These are phyloP conservation scores for Stagonosporopsis rhizophila DNA, from an alignment of 2,329 filamentous ascomycete genomes.

Conservation along the genomic window DNA sequence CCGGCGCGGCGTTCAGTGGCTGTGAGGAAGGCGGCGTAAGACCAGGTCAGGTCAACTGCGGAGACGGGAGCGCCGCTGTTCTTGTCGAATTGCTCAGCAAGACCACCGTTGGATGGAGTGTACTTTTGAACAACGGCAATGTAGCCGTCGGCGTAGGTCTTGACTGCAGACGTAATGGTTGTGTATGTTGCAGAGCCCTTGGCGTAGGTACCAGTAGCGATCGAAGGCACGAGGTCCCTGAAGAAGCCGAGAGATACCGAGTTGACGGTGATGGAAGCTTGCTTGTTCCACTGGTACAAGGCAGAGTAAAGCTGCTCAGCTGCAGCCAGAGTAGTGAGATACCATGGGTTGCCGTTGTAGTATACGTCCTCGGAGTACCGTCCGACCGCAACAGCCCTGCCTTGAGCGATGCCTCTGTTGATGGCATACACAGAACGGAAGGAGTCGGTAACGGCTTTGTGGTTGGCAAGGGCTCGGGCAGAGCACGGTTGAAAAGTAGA, in stretches of 20 bases:
- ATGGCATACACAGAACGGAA: slow-evolving; percentile 75
- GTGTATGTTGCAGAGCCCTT: slow-evolving; percentile 63
- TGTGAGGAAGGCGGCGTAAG: slow-evolving; percentile 73
- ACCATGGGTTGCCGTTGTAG: slow-evolving; percentile 81
- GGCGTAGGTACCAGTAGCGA: slow-evolving; percentile 68
- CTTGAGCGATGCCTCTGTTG: slow-evolving; percentile 69
- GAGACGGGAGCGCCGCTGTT: slow-evolving; percentile 61
- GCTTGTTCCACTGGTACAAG: slow-evolving; percentile 71
- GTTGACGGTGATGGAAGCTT: slow-evolving; percentile 70
- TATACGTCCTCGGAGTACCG: slow-evolving; percentile 67
- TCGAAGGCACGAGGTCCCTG: slow-evolving; percentile 64
- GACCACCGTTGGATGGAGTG: slow-evolving; percentile 65
- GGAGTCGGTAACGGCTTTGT: slow-evolving; percentile 76
- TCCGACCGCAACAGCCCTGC: slow-evolving; percentile 61
- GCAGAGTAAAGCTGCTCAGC: slow-evolving; percentile 83
- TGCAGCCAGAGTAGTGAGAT: slow-evolving; percentile 76
- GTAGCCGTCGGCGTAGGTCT: slow-evolving; percentile 68
- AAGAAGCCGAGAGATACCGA: slow-evolving; percentile 74
- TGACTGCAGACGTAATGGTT: slow-evolving; percentile 65
- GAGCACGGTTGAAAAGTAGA: slow-evolving; percentile 82
- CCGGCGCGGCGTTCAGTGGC: slow-evolving; percentile 26
- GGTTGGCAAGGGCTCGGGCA: slow-evolving; percentile 66
- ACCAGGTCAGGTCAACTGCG: slow-evolving; percentile 75
- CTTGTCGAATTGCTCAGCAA: slow-evolving; percentile 72
- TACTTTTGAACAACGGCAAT: slow-evolving; percentile 57